Base-by-base conservation (phyloP, 257 asterid genomes). In the Salvia miltiorrhiza region DNA sequence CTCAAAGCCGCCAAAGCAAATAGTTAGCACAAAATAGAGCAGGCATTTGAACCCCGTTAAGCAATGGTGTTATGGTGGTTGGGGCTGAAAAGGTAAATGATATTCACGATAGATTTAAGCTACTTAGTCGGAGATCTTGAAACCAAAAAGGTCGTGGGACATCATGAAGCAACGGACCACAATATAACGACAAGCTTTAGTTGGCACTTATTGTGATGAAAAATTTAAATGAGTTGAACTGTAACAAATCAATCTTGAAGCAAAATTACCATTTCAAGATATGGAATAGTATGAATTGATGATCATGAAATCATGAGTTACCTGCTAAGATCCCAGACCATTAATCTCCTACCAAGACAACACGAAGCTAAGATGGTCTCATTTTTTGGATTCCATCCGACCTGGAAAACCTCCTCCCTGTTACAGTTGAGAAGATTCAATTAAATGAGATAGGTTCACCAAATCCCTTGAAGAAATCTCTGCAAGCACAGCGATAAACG, bases 311-410 rank as follows among this genome's bases (percentile, higher is more conserved):
- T 4, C 43, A 71, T 53, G 73, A 65, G 17, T 55, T 84, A 90
- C 98, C 97, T 93, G 92, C 98, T 88, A 69, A 93, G 95, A 82
- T 93, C 98, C 97, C 97, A 93, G 69, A 93, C 83, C 97, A 93
- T 85, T n/a, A 93, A 84, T 78, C 98, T 88, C 84, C 97, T 81
- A 74, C 97, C 97, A 52, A 90, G 96, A 76, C 98, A 93, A 63
- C 95, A 93, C 78, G 98, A 93, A 66, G 97, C 96, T 73, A 93
- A 80, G 78, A 93, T 78, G 48, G 97, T 90, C 84, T 93, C 98
- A 9, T 85, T 86, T 84, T 93, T 90, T 4, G 95, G 98, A 76
- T 87, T 93, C 98, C 98, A 93, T n/a, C 97, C 97, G 59, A 93
- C 96, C 77, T 93, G 98, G 86, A 93, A 90, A 70, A 93, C 98